A percentile compares a stretch with the other conserved stretches of the same genome.
phyloP scores from a whole-genome alignment of 2,329 filamentous ascomycete genomes.

The Tolypocladium ovalisporum region DNA sequence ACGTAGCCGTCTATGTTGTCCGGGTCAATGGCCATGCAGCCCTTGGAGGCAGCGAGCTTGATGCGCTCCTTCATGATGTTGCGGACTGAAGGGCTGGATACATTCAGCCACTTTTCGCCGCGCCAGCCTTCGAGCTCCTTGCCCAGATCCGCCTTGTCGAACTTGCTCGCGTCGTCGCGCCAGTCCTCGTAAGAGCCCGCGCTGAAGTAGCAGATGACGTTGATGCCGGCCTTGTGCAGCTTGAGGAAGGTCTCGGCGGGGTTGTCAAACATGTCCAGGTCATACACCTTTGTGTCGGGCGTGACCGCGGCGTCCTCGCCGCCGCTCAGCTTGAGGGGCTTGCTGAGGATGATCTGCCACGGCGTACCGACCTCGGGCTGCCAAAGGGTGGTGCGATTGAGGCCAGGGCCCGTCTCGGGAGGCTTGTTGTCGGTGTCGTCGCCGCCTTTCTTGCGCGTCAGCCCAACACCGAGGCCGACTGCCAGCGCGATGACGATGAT shows the following conservation, averaged over 20 bases:
- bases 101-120: slow-evolving; percentile 56
- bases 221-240: slow-evolving; percentile 44
- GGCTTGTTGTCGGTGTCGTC: slow-evolving; percentile 6
- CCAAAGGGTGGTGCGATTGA: slow-evolving; percentile 29
- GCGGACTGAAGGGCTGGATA: slow-evolving; percentile 46
- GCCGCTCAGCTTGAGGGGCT: slow-evolving; percentile 25
- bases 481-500: slow-evolving; percentile 30
- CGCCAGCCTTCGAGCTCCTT: slow-evolving; percentile 50
- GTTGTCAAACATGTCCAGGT: slow-evolving; percentile 47
- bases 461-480: slow-evolving; percentile 45
- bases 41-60: slow-evolving; percentile 45
- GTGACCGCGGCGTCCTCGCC: slow-evolving; percentile 24
- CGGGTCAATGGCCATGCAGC: slow-evolving; percentile 59
- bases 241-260: slow-evolving; percentile 32
- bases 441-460: slow-evolving; percentile 21
- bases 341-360: slow-evolving; percentile 52
- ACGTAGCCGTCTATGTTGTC: slow-evolving; percentile 61
- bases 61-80: slow-evolving; percentile 53
- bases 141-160: slow-evolving; percentile 45
- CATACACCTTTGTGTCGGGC: slow-evolving; percentile 38
- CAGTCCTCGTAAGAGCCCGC: slow-evolving; percentile 58
- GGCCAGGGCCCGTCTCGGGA: slow-evolving; percentile 6
- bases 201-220: slow-evolving; percentile 67
- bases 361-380: slow-evolving; percentile 37
- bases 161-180: slow-evolving; percentile 46